Conservation (phyloP, 2,329 filamentous ascomycete genomes). For the Acrocalymma vagum region DNA sequence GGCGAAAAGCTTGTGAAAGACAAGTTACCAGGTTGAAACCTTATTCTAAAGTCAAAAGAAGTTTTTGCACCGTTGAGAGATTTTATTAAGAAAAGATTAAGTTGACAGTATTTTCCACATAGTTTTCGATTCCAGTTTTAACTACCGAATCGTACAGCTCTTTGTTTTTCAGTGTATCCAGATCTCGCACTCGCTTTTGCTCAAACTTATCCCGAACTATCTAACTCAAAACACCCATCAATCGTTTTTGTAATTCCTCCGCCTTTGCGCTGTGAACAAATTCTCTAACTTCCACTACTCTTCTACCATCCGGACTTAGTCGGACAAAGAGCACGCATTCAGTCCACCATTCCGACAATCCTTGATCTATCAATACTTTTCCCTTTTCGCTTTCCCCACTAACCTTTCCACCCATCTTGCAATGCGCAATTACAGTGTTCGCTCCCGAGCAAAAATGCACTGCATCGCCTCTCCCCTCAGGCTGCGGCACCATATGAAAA, state of each 20-base stretch:
- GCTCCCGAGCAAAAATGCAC: conserved; percentile 29
- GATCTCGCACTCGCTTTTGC: too few relatives aligned
- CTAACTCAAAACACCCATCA: conserved; percentile 44
- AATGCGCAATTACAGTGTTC: conserved; percentile 48
- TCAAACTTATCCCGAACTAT: too few relatives aligned
- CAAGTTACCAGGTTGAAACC: too few relatives aligned
- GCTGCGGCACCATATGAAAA: conserved; percentile 51
- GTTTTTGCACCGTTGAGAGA: too few relatives aligned
- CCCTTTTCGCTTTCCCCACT: conserved; percentile 25
- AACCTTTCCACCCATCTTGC: conserved; percentile 35
- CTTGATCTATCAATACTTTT: conserved; percentile 20
- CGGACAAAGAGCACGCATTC: conserved; percentile 34
- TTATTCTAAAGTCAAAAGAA: too few relatives aligned
- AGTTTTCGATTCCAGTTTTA: too few relatives aligned
- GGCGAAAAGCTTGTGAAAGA: too few relatives aligned
- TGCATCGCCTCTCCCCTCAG: conserved; percentile 41
- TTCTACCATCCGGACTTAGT: conserved; percentile 29
- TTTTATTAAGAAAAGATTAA: too few relatives aligned
- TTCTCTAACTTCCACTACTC: conserved; percentile 40
- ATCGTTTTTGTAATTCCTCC: conserved; percentile 45
- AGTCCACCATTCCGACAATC: conserved; percentile 33
- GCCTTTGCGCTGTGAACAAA: conserved; percentile 54
- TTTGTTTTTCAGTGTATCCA: too few relatives aligned
- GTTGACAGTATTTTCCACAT: too few relatives aligned
- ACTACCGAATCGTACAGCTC: too few relatives aligned